These are phyloP conservation scores for Exophiala phaeomuriformis DNA, from an alignment of 2,329 filamentous ascomycete species.

Conservation along the genomic window DNA sequence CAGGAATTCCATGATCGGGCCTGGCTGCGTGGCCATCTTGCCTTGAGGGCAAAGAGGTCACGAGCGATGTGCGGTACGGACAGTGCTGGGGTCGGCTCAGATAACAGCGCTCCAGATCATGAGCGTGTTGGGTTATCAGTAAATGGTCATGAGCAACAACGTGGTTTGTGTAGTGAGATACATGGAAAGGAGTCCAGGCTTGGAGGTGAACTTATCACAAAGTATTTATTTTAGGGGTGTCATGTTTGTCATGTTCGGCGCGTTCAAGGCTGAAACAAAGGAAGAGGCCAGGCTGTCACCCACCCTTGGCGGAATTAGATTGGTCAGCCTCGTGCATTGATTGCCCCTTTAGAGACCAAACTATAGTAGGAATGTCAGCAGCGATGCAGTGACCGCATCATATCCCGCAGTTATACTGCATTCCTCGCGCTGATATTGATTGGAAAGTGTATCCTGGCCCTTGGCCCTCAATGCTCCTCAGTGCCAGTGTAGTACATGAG, in stretches of 20 bases:
- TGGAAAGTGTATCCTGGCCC: background rate
- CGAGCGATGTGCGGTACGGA: too few species aligned
- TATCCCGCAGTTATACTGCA: too few species aligned
- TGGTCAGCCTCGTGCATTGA: slow-evolving; percentile 1
- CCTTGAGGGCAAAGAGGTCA: too few species aligned
- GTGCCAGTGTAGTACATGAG: slow-evolving; percentile 7
- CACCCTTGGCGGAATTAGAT: slow-evolving; percentile 12
- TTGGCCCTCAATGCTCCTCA: background rate
- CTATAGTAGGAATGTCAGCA: background rate
- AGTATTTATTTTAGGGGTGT: too few species aligned
- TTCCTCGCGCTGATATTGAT: too few species aligned
- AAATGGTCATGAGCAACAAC: too few species aligned
- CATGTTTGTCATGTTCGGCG: too few species aligned
- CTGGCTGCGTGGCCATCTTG: slow-evolving; percentile 11
- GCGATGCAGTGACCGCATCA: too few species aligned
- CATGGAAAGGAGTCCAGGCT: background rate
- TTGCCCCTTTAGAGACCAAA: background rate
- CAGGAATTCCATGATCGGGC: slow-evolving; percentile 17
- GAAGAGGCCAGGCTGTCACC: slow-evolving; percentile 10
- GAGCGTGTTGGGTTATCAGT: too few species aligned
- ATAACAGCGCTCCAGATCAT: too few species aligned
- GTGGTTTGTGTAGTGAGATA: too few species aligned
- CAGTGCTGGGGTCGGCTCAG: too few species aligned
- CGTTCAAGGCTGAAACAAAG: background rate
- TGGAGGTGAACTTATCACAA: background rate